Conservation (phyloP, 257 asterid species). For the Hygrophila difformis region DNA sequence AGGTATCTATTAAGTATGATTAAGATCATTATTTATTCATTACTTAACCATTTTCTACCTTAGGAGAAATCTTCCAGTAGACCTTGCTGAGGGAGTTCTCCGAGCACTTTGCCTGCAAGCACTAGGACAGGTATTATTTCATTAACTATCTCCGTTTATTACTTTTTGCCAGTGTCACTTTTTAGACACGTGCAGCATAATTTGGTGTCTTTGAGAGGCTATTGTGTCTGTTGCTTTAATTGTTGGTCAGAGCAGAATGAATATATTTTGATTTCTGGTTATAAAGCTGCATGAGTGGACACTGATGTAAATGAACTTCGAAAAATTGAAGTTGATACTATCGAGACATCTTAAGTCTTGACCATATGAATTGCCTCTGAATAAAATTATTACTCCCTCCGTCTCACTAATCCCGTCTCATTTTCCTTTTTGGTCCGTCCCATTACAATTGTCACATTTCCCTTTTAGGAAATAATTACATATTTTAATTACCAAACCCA, state of each 20-base stretch:
- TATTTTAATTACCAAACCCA: no score
- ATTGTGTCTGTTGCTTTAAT: background rate
- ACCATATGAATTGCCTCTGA: background rate
- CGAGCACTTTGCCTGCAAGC: constrained; percentile 97
- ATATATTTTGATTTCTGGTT: background rate
- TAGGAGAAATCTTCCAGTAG: constrained; percentile 90
- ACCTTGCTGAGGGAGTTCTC: constrained; percentile 93
- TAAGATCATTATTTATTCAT: constrained; percentile 2
- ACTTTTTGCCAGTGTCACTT: constrained; percentile 1
- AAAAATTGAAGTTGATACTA: constrained; percentile 1
- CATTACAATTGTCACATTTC: no score
- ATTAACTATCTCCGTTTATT: constrained; percentile 8
- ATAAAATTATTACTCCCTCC: no score
- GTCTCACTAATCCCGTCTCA: no score
- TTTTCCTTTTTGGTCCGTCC: no score
- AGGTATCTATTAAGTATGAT: constrained; percentile 30
- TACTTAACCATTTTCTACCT: constrained; percentile 12
- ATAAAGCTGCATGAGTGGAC: background rate
- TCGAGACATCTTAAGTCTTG: background rate
- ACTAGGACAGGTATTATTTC: constrained; percentile 72
- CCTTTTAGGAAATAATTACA: no score
- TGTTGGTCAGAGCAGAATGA: background rate
- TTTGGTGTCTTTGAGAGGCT: background rate
- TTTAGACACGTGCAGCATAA: background rate
- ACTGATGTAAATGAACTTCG: background rate